phyloP scores from a whole-genome alignment of 2,329 filamentous ascomycete genomes.

The Fusarium agapanthi region DNA sequence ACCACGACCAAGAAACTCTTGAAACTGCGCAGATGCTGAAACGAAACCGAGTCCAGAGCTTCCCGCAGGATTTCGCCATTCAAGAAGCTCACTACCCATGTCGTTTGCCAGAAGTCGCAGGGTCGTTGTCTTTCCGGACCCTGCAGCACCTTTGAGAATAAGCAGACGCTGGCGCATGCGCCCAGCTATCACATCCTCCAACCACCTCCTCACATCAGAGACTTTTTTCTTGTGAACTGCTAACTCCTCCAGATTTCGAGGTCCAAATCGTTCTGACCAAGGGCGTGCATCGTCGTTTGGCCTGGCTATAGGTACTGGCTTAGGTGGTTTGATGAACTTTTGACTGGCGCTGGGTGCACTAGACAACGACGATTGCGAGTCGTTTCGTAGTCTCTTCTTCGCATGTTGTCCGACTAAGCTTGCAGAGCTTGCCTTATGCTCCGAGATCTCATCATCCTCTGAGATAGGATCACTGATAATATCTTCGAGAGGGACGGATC shows the following conservation, averaged over 20 bases:
- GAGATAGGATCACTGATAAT: conserved; percentile 67
- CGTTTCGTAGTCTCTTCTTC: conserved; percentile 60
- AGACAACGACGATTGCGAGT: conserved; percentile 34
- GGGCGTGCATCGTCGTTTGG: conserved; percentile 70
- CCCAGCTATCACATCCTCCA: conserved; percentile 77
- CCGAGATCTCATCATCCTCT: conserved; percentile 66
- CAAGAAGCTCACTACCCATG: conserved; percentile 79
- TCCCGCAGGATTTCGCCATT: conserved; percentile 87
- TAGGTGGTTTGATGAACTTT: conserved; percentile 59
- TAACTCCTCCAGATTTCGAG: conserved; percentile 79
- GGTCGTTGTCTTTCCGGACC: conserved; percentile 92
- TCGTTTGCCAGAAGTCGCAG: conserved; percentile 79
- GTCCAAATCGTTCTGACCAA: conserved; percentile 89
- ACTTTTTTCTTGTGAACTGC: conserved; percentile 97
- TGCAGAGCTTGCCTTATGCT: conserved; percentile 58
- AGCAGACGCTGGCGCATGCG: conserved; percentile 75
- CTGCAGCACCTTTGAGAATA: conserved; percentile 88
- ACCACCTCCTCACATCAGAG: conserved; percentile 82
- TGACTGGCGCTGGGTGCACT: conserved; percentile 54
- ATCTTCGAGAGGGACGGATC: conserved; percentile 53
- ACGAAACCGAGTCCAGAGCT: conserved; percentile 68
- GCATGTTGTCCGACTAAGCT: conserved; percentile 67
- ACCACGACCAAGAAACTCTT: conserved; percentile 87
- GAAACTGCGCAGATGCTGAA: conserved; percentile 82
- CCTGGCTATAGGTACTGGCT: conserved; percentile 39